Evolutionary conservation across 768 basidiomycete genomes (phyloP), one percentile per base, ranked within the genome.

Genomic region (Suillus occidentalis): DNA sequence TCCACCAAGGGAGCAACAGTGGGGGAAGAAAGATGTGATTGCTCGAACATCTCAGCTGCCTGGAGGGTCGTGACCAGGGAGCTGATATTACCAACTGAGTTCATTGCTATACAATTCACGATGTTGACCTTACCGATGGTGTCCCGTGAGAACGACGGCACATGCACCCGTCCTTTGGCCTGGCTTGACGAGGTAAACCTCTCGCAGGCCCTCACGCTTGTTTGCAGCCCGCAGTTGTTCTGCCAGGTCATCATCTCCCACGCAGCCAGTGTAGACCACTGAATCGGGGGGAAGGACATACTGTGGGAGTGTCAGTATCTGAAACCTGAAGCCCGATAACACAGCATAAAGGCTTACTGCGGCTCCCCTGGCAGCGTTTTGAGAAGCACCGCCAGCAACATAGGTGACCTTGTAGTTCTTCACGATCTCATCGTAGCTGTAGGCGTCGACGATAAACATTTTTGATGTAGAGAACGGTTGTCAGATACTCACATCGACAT

Each of bases 351-450:
- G 37, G 79, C 94, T 66, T 77, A 97, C 97, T 53, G 97, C 95
- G 70, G 97, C 97, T 68, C 89, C 96, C 59, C 97, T 92, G 63
- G 97, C 96, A 72, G 96, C 88, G 73, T 99, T 99, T 77, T 99
- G 97, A 36, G 94, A 88, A 36, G 97, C 97, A 72, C 97, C 97
- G 66, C 97, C 97, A 61, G 97, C 97, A 61, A 99, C 96, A 72
- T 95, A 99, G 60, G 89, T 89, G 60, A 94, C 85, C 66, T 90
- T 71, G 77, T 91, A 78, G 65, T 94, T 84, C 65, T 84, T 85
- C 55, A 91, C 86, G 67, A 98, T 77, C 70, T 99, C 95, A 4
- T 91, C 90, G 77, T 99, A 99, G 75, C 96, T 99, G 68, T 39
- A 52, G 50, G 58, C 16, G 45, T 60, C 13, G 20, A 63, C 16